These are phyloP conservation scores for Aschersonia sp. DNA, from an alignment of 2,329 filamentous ascomycete genomes.

Conservation along the genomic window DNA sequence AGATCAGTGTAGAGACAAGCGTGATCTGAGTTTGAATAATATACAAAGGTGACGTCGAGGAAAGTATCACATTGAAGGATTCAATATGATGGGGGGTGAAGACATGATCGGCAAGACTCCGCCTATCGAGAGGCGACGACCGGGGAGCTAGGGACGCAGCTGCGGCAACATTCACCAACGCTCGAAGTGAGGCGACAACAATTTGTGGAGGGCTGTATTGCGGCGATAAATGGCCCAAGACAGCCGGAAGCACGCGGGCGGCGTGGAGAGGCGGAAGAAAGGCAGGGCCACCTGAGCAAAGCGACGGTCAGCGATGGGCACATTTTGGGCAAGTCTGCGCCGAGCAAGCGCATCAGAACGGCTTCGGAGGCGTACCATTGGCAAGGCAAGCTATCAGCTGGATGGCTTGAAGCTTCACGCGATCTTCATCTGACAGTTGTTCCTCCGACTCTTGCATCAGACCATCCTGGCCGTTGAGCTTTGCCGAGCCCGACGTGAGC, in stretches of 20 bases:
- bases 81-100: conserved; percentile 48
- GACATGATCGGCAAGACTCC: conserved; percentile 44
- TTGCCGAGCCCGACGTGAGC: conserved; percentile 21
- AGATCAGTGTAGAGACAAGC: conserved; percentile 42
- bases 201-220: conserved; percentile 48
- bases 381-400: conserved; percentile 77
- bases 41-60: conserved; percentile 35
- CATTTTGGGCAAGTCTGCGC: no score
- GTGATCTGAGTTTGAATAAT: conserved; percentile 45
- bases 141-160: conserved; percentile 42
- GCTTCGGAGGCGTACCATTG: conserved; percentile 42
- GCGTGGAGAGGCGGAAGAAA: conserved; percentile 64
- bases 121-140: conserved; percentile 30
- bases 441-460: conserved; percentile 17
- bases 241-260: conserved; percentile 49
- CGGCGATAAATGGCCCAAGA: conserved; percentile 57
- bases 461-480: conserved; percentile 24
- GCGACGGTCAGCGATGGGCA: no score
- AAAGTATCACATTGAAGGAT: conserved; percentile 51
- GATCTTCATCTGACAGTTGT: conserved; percentile 45
- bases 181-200: conserved; percentile 57
- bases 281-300: conserved; percentile 52
- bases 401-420: conserved; percentile 60
- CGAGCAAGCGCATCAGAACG: no score
- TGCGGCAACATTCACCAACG: conserved; percentile 57